Evolutionary conservation across 164 flowering plant genomes (phyloP), one percentile per base, ranked within the genome.

Genomic region (Chimonanthus praecox): DNA sequence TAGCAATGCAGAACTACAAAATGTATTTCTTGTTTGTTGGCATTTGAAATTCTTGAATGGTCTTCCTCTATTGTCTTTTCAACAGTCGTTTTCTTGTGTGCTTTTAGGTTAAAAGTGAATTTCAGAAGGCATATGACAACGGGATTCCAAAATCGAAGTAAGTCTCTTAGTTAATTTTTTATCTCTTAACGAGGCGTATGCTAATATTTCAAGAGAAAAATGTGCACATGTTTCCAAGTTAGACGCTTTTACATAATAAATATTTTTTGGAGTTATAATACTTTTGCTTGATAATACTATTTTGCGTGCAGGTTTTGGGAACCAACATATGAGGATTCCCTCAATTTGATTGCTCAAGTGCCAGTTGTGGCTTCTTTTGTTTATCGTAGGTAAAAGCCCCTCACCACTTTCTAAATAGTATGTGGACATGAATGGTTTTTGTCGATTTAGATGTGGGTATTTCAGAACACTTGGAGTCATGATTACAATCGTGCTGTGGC

Each of bases 111-210:
- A 84, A 89, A 74, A 96, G 99, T 83, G 97, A 96, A 86, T 96
- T 96, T 77, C 97, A 92, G 80, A 94, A 92, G 86, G 97, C 94
- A 71, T 96, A 96, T 83, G 98, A 92, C 78, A 91, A 88, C 67
- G 99, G 99, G 64, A 88, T 96, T 72, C 84, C 78, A 48, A 96
- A 96, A 80, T 87, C 97, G 69, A 90, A 87, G 99, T 92, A 81
- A 74, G 87, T 67, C 8, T 68, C 33, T 0, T 33, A 33, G 49
- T 64, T 15, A 11, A 51, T 18, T 15, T 43, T 77, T 68, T 68
- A 15, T 73, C 47, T 6, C 46, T n/a, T 0, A 2, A 50, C 46
- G 33, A 33, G 33, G 33, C 21, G 0, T 33, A 33, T 33, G 33
- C 33, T 33, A 33, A 33, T 33, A 33, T 33, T 33, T 33, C 33